phyloP scores from a whole-genome alignment of 202 grass and related monocot species.

The Panicum hallii region DNA sequence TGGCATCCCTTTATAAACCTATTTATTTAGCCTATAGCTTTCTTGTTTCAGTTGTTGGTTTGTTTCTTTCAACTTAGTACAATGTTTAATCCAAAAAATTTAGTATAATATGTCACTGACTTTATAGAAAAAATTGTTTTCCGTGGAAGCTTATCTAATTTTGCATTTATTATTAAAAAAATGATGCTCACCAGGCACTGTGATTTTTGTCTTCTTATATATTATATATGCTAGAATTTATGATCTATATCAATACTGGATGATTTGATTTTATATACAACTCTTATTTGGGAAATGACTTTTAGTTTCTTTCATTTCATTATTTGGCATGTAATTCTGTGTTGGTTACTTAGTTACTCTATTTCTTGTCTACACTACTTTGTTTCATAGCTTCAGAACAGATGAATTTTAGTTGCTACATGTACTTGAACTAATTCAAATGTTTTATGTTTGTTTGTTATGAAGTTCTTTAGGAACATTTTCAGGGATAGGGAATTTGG shows the following conservation, averaged over 20 bases:
- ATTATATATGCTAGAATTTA: background rate
- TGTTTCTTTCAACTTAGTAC: slow-evolving; percentile 18
- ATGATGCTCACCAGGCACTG: background rate
- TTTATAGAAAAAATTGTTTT: background rate
- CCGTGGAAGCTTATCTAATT: slow-evolving; percentile 8
- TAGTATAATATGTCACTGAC: slow-evolving; percentile 5
- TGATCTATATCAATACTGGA: slow-evolving; percentile 9
- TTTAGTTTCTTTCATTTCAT: slow-evolving; percentile 7
- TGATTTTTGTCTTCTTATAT: slow-evolving; percentile 10
- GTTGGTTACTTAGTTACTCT: background rate
- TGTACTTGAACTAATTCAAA: slow-evolving; percentile 34
- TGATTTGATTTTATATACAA: background rate
- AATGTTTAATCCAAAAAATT: background rate
- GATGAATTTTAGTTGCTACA: background rate
- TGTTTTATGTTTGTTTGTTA: slow-evolving; percentile 41
- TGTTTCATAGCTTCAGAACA: background rate
- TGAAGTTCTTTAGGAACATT: slow-evolving; percentile 88
- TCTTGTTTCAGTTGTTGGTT: slow-evolving; percentile 21
- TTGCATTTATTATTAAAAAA: slow-evolving; percentile 15
- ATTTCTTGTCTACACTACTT: background rate
- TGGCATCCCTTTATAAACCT: slow-evolving; percentile 33
- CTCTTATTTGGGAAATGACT: slow-evolving; percentile 9
- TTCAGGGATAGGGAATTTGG: slow-evolving; percentile 74
- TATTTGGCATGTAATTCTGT: slow-evolving; percentile 1
- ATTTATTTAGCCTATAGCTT: slow-evolving; percentile 12